phyloP scores from a whole-genome alignment of 768 basidiomycete genomes.

The Asterophora parasitica region DNA sequence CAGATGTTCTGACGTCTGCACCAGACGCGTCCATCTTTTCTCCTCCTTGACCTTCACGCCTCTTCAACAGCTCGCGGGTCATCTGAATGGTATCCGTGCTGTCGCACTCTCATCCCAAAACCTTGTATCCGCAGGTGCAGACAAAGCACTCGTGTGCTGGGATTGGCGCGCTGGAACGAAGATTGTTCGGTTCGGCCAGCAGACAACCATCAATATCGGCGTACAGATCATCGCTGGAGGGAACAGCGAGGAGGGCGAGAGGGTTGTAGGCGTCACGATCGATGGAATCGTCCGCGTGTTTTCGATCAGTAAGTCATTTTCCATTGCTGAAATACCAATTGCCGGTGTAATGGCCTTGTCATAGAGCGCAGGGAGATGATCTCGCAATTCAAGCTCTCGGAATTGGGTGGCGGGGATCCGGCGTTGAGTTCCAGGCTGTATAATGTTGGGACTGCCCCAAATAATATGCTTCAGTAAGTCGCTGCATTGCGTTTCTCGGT shows the following conservation, averaged over 20 bases:
- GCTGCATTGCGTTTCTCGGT: neutral
- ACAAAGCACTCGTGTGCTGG: constrained; percentile 80
- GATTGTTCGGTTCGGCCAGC: constrained; percentile 87
- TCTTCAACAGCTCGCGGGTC: constrained; percentile 78
- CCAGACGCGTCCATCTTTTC: constrained; percentile 82
- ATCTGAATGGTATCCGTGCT: constrained; percentile 86
- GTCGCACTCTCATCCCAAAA: constrained; percentile 83
- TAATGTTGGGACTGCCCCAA: constrained; percentile 75
- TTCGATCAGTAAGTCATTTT: constrained; percentile 69
- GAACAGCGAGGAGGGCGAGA: constrained; percentile 58
- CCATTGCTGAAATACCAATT: no score
- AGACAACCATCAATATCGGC: constrained; percentile 88
- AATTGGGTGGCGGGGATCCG: constrained; percentile 67
- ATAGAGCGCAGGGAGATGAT: constrained; percentile 78
- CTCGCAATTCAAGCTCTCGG: constrained; percentile 83
- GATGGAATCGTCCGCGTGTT: constrained; percentile 90
- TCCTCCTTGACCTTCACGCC: constrained; percentile 82
- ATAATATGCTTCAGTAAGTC: constrained; percentile 81
- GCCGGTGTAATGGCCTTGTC: neutral
- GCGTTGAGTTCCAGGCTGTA: constrained; percentile 61
- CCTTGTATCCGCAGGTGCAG: constrained; percentile 79
- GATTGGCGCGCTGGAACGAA: constrained; percentile 88
- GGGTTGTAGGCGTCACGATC: constrained; percentile 87
- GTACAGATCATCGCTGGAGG: constrained; percentile 71
- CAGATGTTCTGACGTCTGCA: neutral